These are phyloP conservation scores for Fusarium verrucosum DNA, from an alignment of 2,329 filamentous ascomycete species.

Conservation along the genomic window DNA sequence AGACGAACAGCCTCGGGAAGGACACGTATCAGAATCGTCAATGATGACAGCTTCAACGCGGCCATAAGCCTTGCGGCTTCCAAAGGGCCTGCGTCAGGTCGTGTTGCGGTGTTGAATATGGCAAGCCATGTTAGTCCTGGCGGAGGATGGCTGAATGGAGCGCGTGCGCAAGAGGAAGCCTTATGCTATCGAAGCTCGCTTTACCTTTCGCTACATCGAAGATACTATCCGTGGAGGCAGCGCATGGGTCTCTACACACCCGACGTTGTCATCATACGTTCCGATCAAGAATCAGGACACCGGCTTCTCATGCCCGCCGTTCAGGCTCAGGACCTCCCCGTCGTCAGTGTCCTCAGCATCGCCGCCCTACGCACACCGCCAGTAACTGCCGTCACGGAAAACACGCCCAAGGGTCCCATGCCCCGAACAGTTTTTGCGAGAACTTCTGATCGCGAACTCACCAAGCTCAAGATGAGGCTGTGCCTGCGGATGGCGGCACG, in stretches of 20 bases:
- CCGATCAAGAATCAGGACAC: slow-evolving; percentile 57
- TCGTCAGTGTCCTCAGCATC: slow-evolving; percentile 68
- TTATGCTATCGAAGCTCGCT: slow-evolving; percentile 72
- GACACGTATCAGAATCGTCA: slow-evolving; percentile 58
- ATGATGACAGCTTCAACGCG: slow-evolving; percentile 66
- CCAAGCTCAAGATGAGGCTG: slow-evolving; percentile 70
- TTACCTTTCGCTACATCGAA: slow-evolving; percentile 55
- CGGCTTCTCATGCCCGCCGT: slow-evolving; percentile 53
- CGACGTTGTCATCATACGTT: slow-evolving; percentile 66
- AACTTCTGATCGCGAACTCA: slow-evolving; percentile 59
- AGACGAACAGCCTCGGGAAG: slow-evolving; percentile 45
- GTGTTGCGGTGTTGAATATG: slow-evolving; percentile 72
- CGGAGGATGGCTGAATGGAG: slow-evolving; percentile 71
- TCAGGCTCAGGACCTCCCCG: slow-evolving; percentile 52
- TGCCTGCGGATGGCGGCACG: slow-evolving; percentile 67
- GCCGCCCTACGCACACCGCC: slow-evolving; percentile 62
- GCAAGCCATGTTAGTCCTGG: slow-evolving; percentile 66
- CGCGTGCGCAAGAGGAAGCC: slow-evolving; percentile 74
- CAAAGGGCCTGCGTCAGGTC: slow-evolving; percentile 41
- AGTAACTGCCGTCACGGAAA: slow-evolving; percentile 25
- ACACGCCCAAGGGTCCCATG: slow-evolving; percentile 34
- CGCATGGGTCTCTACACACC: slow-evolving; percentile 67
- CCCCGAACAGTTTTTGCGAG: slow-evolving; percentile 53
- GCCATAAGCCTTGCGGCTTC: slow-evolving; percentile 55
- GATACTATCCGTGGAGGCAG: slow-evolving; percentile 63